phyloP scores from a whole-genome alignment of 2,329 filamentous ascomycete species.

The Colletotrichum eleusines region DNA sequence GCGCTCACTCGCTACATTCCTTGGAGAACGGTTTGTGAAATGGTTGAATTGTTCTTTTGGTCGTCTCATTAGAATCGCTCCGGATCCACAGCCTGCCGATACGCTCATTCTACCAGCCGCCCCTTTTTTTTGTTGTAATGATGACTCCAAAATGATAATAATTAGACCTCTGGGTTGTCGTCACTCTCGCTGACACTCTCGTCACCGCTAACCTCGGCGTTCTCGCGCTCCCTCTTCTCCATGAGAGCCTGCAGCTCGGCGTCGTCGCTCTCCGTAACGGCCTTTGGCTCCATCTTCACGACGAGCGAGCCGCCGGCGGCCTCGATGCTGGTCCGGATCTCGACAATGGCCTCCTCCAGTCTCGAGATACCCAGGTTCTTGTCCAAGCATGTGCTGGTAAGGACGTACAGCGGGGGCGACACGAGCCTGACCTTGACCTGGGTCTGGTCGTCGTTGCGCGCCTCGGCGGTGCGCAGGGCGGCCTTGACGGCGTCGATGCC shows the following conservation, averaged over 20 bases:
- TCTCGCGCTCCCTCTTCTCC: conserved; percentile 99
- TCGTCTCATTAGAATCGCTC: conserved; percentile 40
- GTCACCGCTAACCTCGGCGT: conserved; percentile 96
- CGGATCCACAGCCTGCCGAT: conserved; percentile 39
- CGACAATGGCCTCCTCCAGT: conserved; percentile 89
- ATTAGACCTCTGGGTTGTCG: conserved; percentile 68
- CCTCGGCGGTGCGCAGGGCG: conserved; percentile 90
- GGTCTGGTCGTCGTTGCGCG: conserved; percentile 89
- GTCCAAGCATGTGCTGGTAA: conserved; percentile 95
- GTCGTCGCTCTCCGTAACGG: conserved; percentile 98
- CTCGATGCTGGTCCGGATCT: conserved; percentile 85
- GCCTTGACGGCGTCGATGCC: conserved; percentile 98
- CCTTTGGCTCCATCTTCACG: conserved; percentile 99
- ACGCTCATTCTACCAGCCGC: conserved; percentile 42
- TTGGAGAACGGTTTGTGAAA: conserved; percentile 12
- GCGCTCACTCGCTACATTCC: not conserved
- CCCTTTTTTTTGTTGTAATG: conserved; percentile 38
- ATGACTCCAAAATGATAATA: conserved; percentile 52
- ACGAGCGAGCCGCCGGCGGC: conserved; percentile 81
- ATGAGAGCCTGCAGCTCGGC: conserved; percentile 96
- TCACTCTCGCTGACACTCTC: conserved; percentile 97
- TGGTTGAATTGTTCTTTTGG: conserved; percentile 35
- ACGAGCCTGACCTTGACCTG: conserved; percentile 99
- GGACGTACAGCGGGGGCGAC: conserved; percentile 95
- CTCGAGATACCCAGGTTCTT: conserved; percentile 87